Evolutionary conservation across 2,329 filamentous ascomycete genomes (phyloP), one percentile per base, ranked within the genome.

Genomic region (Emydomyces testavorans): DNA sequence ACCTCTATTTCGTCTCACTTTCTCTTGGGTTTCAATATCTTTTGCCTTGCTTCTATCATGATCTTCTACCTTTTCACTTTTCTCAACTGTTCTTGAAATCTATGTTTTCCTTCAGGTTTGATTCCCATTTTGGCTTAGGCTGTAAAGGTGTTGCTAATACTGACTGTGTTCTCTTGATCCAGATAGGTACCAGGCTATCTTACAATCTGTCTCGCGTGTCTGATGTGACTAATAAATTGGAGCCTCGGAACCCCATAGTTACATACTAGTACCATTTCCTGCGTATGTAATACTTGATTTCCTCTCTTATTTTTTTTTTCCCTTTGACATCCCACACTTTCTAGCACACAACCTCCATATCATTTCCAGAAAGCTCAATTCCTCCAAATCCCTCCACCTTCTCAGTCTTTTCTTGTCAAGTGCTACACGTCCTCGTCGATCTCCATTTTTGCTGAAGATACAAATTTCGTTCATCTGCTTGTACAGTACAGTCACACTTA

Each of bases 301-400:
- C 41, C n/a, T 11, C 28, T 40, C 28, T 32, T 36, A 47, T 46
- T 39, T 35, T 49, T 50, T 53, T 49, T 42, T 46, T 20, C 35
- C 34, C 21, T 29, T 39, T n/a, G 15, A 44, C 50, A 42, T 49
- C 49, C 47, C 43, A 48, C 35, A 38, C 31, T 46, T 28, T 24
- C 28, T 20, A 15, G 37, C 32, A 32, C 38, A 31, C n/a, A 23
- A 29, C 40, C 29, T 40, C n/a, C 32, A 41, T 28, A 11, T 18
- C 37, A 28, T 29, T 38, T 37, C 37, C 38, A 32, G 31, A 24
- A 26, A 42, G 42, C 35, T 46, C 32, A 31, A 42, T 37, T 46
- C 21, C 34, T 44, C 32, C 26, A 26, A 28, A 16, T 41, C n/a
- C 18, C 43, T 54, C 40, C 28, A 39, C 38, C 40, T 41, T 37